Percentiles rank a stretch among this genome's conserved stretches.
These are phyloP conservation scores for Mucor ambiguus DNA, from an alignment of 371 early-diverging fungal species.

Conservation along the genomic window DNA sequence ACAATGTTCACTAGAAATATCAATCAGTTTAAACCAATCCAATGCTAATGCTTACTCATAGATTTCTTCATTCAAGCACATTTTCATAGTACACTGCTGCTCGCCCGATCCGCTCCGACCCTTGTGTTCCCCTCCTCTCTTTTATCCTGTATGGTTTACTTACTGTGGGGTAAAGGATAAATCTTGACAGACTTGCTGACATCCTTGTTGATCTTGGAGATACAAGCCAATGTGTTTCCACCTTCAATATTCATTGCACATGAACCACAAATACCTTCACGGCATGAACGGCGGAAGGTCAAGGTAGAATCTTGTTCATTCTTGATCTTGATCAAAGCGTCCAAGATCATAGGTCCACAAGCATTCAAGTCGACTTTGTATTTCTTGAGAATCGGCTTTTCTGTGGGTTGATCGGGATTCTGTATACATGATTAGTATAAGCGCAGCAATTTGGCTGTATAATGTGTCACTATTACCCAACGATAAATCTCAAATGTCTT, in stretches of 20 bases:
- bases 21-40: not conserved
- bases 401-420: slow-evolving; percentile 83
- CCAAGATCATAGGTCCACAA: slow-evolving; percentile 95
- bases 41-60: not conserved
- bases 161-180: slow-evolving; percentile 94
- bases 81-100: no score
- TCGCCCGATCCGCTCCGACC: slow-evolving; percentile 8
- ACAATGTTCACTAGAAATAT: slow-evolving; percentile 64
- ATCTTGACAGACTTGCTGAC: slow-evolving; percentile 73
- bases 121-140: not conserved
- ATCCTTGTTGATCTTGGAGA: slow-evolving; percentile 81
- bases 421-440: not conserved
- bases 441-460: not conserved
- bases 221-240: slow-evolving; percentile 93
- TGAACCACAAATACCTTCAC: slow-evolving; percentile 91
- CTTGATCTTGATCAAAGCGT: slow-evolving; percentile 95
- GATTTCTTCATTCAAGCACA: no score
- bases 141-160: slow-evolving; percentile 35
- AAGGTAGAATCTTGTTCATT: slow-evolving; percentile 93
- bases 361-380: slow-evolving; percentile 88
- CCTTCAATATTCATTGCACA: slow-evolving; percentile 98
- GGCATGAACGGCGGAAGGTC: slow-evolving; percentile 85
- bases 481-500: slow-evolving; percentile 87
- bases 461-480: slow-evolving; percentile 59
- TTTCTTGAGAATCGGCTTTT: slow-evolving; percentile 86